A percentile compares a stretch with the other conserved stretches of the same genome.
Evolutionary conservation across 2,329 filamentous ascomycete genomes (phyloP).

Genomic region (Mariannaea sp.): DNA sequence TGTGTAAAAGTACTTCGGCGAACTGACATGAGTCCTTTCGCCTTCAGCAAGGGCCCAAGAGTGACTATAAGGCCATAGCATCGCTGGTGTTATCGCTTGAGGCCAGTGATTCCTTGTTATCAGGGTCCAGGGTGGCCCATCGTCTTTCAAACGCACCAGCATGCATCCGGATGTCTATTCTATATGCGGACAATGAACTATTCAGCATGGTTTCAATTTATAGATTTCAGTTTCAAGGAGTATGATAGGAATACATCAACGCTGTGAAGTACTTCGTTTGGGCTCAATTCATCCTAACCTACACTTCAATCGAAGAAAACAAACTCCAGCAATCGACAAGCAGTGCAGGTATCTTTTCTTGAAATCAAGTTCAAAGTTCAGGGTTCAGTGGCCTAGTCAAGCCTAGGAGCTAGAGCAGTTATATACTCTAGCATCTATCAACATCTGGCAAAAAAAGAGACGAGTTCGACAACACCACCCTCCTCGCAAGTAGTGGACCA

Average conservation of each 20-base stretch:
- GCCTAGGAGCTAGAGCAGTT: too few species aligned
- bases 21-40: slow-evolving; percentile 39
- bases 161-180: too few species aligned
- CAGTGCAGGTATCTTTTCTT: too few species aligned
- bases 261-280: slow-evolving; percentile 57
- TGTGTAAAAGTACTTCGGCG: slow-evolving; percentile 38
- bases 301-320: slow-evolving; percentile 50
- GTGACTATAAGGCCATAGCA: too few species aligned
- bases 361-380: slow-evolving; percentile 47
- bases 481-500: background rate
- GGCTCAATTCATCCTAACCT: slow-evolving; percentile 50
- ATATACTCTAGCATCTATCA: too few species aligned
- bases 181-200: slow-evolving; percentile 47
- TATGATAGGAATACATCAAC: slow-evolving; percentile 55
- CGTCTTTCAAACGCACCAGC: slow-evolving; percentile 51
- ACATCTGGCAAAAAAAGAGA: too few species aligned
- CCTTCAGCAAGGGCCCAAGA: slow-evolving; percentile 40
- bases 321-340: too few species aligned
- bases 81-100: too few species aligned
- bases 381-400: slow-evolving; percentile 38
- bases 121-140: too few species aligned
- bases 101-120: too few species aligned
- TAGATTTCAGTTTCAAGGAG: slow-evolving; percentile 57
- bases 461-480: background rate
- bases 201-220: too few species aligned